phyloP scores from a whole-genome alignment of 129 eudicot genomes.

The Ambrosia artemisiifolia region DNA sequence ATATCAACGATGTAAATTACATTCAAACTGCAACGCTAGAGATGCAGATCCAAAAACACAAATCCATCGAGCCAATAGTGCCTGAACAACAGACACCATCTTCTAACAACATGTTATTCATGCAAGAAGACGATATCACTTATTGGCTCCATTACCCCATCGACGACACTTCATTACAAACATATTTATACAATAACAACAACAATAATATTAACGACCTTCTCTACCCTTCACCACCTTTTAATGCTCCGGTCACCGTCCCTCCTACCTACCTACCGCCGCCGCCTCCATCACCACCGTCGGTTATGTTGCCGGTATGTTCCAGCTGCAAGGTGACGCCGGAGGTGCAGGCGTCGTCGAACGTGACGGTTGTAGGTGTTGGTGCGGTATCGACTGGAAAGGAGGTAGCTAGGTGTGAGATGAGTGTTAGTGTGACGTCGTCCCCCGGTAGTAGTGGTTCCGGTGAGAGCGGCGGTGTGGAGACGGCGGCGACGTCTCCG shows the following conservation, averaged over 20 bases:
- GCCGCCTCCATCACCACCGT: conserved; percentile 31
- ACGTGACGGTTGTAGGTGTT: conserved; percentile 21
- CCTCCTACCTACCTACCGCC: background rate
- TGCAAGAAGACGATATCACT: conserved; percentile 64
- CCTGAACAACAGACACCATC: conserved; percentile 16
- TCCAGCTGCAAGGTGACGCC: conserved; percentile 10
- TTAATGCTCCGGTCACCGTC: conserved; percentile 2
- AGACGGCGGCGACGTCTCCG: conserved; percentile 1
- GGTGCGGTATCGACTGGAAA: background rate
- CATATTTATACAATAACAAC: conserved; percentile 32
- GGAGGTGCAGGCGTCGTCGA: conserved; percentile 22
- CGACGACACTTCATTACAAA: conserved; percentile 51
- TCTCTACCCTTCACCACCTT: conserved; percentile 29
- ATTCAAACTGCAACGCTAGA: conserved; percentile 24
- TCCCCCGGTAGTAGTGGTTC: conserved; percentile 28
- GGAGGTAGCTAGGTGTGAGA: conserved; percentile 19
- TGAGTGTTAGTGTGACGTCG: conserved; percentile 27
- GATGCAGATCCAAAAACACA: conserved; percentile 50
- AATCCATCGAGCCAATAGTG: conserved; percentile 1
- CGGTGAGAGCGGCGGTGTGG: conserved; percentile 25
- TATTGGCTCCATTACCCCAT: conserved; percentile 66
- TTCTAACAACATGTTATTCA: conserved; percentile 36
- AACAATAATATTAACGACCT: conserved; percentile 15
- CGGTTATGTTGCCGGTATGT: conserved; percentile 16
- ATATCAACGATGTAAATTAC: conserved; percentile 40